Conservation (phyloP, 306 rosid species). For the Vachellia collinsii region DNA sequence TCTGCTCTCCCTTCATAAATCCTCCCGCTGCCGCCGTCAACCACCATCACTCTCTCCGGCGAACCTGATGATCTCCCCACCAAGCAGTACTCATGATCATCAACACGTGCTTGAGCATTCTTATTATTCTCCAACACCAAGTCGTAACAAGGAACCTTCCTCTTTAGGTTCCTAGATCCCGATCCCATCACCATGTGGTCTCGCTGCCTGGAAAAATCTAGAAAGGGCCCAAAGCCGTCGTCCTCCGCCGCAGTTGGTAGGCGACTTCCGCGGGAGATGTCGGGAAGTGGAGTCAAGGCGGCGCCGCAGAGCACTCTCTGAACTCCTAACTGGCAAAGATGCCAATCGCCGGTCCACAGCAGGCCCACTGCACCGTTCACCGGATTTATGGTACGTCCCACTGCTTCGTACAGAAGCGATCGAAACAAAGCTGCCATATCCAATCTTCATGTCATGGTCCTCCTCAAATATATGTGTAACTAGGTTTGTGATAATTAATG, state of each 20-base stretch:
- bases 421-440: slow-evolving; percentile 63
- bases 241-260: not conserved
- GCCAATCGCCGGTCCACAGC: slow-evolving; percentile 77
- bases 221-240: not conserved
- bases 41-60: not conserved
- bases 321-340: slow-evolving; percentile 69
- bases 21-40: slow-evolving; percentile 2
- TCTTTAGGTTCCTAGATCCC: slow-evolving; percentile 12
- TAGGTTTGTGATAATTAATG: too few species aligned
- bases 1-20: not conserved
- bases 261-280: not conserved
- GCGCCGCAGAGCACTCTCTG: slow-evolving; percentile 62
- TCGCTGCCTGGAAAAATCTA: not conserved
- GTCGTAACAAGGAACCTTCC: slow-evolving; percentile 1
- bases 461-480: too few species aligned
- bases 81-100: slow-evolving; percentile 36
- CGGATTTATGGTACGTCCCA: slow-evolving; percentile 80
- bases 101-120: not conserved
- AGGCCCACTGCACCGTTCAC: slow-evolving; percentile 85
- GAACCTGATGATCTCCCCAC: slow-evolving; percentile 1
- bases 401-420: slow-evolving; percentile 81
- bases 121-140: not conserved
- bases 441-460: not conserved
- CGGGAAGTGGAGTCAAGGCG: slow-evolving; percentile 50
- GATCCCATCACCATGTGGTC: not conserved